These are phyloP conservation scores for Monosporascus ibericus DNA, from an alignment of 2,329 filamentous ascomycete species.

Conservation along the genomic window DNA sequence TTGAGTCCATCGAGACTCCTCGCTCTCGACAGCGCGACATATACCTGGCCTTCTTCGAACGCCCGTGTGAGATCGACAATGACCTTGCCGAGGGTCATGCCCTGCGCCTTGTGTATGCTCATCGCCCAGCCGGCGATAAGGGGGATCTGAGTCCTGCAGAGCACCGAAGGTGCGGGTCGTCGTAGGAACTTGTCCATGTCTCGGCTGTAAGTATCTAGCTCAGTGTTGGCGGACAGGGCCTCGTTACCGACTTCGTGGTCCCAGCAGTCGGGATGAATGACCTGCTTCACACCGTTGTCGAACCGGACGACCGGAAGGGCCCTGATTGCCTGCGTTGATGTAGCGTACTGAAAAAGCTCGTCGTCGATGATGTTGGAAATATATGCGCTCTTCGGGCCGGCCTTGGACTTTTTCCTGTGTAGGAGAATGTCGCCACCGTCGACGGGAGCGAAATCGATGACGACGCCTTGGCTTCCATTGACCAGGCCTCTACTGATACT, in stretches of 20 bases:
- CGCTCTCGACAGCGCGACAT: slow-evolving; percentile 52
- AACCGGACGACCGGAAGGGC: slow-evolving; percentile 44
- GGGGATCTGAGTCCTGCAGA: slow-evolving; percentile 51
- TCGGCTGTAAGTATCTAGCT: slow-evolving; percentile 29
- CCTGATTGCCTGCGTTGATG: slow-evolving; percentile 5
- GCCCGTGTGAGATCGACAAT: slow-evolving; percentile 41
- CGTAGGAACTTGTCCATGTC: too few species aligned
- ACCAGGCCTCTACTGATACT: slow-evolving; percentile 28
- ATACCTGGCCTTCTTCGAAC: slow-evolving; percentile 51
- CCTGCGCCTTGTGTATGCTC: slow-evolving; percentile 53
- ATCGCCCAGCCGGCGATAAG: slow-evolving; percentile 51
- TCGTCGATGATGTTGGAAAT: neutral
- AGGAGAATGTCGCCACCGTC: slow-evolving; percentile 10
- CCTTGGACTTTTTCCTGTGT: neutral
- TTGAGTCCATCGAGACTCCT: slow-evolving; percentile 39
- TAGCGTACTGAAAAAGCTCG: neutral
- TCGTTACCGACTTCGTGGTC: slow-evolving; percentile 36
- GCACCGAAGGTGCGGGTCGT: slow-evolving; percentile 8
- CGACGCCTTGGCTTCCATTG: slow-evolving; percentile 35
- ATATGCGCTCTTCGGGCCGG: neutral
- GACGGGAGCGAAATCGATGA: slow-evolving; percentile 30
- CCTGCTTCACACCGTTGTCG: slow-evolving; percentile 30
- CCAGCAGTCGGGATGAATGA: slow-evolving; percentile 42
- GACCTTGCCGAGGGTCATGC: slow-evolving; percentile 51
- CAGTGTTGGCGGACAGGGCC: too few species aligned